Conservation (phyloP, 2,329 filamentous ascomycete species). For the Calonectria honghensis region DNA sequence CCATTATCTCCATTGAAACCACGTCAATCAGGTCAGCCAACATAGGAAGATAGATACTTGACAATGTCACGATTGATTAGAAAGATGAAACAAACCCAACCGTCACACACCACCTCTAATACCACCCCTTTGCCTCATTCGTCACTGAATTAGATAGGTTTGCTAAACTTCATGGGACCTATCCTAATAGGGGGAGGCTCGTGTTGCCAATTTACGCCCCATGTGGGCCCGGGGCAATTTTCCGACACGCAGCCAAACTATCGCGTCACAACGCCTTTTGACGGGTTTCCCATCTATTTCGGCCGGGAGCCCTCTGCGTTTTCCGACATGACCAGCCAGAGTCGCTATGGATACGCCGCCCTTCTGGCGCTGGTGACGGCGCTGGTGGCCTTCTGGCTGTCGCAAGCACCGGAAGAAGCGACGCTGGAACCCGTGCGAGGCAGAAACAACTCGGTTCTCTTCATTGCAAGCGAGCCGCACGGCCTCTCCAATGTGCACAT, state of each 20-base stretch:
- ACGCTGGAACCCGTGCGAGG: slow-evolving; percentile 2
- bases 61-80: too few species aligned
- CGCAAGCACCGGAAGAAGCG: background rate
- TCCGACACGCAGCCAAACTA: background rate
- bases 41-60: too few species aligned
- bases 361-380: background rate
- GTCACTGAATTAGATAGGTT: too few species aligned
- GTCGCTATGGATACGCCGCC: background rate
- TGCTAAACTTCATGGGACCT: too few species aligned
- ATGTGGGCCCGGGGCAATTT: background rate
- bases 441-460: slow-evolving; percentile 58
- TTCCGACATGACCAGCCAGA: background rate
- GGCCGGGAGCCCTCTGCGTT: background rate
- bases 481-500: slow-evolving; percentile 62
- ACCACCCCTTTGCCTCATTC: too few species aligned
- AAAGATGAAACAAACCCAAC: too few species aligned
- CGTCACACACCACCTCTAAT: too few species aligned
- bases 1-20: too few species aligned
- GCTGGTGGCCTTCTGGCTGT: background rate
- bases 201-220: too few species aligned
- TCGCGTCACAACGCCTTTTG: background rate
- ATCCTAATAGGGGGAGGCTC: too few species aligned
- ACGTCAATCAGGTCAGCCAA: too few species aligned
- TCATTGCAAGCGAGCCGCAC: slow-evolving; percentile 57
- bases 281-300: background rate